Percentiles rank a stretch among this genome's conserved stretches.
Conservation (phyloP, 768 basidiomycete genomes). For the Russula sp. region DNA sequence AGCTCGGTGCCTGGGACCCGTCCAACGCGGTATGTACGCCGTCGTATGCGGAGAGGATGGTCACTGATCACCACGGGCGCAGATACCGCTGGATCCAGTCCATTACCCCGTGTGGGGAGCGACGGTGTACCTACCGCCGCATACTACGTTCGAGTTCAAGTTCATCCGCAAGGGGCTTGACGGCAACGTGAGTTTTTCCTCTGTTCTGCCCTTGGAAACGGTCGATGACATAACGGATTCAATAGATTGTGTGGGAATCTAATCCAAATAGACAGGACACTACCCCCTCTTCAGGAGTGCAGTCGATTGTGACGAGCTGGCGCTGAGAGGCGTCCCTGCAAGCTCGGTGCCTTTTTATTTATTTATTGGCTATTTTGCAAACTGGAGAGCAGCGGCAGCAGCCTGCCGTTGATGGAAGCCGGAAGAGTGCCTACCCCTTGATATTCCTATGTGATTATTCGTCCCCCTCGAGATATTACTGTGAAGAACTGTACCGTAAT, state of each 20-base stretch:
- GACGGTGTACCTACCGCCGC: constrained; percentile 44
- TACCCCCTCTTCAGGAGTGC: constrained; percentile 28
- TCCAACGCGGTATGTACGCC: constrained; percentile 37
- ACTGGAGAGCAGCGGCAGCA: background rate
- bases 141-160: constrained; percentile 51
- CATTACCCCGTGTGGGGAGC: constrained; percentile 51
- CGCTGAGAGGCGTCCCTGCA: constrained; percentile 28
- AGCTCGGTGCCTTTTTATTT: background rate
- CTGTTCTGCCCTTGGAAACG: constrained; percentile 27
- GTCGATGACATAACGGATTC: background rate
- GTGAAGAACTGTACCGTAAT: background rate
- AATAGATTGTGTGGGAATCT: constrained; percentile 50
- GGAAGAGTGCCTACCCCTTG: background rate
- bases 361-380: background rate
- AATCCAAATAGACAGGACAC: constrained; percentile 51
- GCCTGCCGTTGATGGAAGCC: background rate
- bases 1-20: constrained; percentile 50
- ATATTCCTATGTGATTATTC: background rate
- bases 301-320: constrained; percentile 42
- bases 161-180: constrained; percentile 51
- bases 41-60: background rate
- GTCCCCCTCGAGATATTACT: background rate
- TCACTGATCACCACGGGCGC: background rate
- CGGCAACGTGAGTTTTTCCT: constrained; percentile 38
- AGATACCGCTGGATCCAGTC: constrained; percentile 49